Base-by-base conservation (phyloP, 2,329 filamentous ascomycete species). In the Colletotrichum sp. region DNA sequence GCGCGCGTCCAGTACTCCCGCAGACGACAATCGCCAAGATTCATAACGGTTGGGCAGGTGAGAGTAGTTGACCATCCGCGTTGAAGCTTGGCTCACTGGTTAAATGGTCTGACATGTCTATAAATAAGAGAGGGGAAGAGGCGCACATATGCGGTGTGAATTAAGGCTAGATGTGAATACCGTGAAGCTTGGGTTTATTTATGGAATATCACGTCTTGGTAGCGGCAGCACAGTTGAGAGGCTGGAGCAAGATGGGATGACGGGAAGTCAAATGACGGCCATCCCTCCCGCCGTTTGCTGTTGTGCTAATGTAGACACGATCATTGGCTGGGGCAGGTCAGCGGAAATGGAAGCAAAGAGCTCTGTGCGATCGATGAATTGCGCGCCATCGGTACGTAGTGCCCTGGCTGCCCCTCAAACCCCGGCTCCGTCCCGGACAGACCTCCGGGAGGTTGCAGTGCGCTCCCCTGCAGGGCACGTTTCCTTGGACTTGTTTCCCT, bases 361-460 rank as follows among this genome's bases (percentile, higher is more conserved):
- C 36, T 26, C 70, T 62, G 66, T 64, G 28, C 71, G 49, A 60
- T 34, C 59, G 57, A 44, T 13, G 26, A 59, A 26, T 24, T 36
- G 34, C 13, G 16, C 32, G 10, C 10, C 59, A 63, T 30, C 30
- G 30, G 26, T 34, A 60, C 32, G 26, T 62, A 52, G 44, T 21
- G 44, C 39, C 16, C 49, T 44, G 18, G n/a, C 16, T 68, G 63
- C 44, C 60, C 59, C 55, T 52, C 67, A 67, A 55, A n/a, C 55
- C 24, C 39, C 39, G 67, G 71, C 67, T 65, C 72, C 67, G 44
- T 65, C 59, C 72, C 72, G 72, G 68, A 71, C n/a, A 71, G 34
- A 65, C 34, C 67, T 75, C 60, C 72, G 72, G 60, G 66, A 18
- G 32, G 30, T 59, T 72, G 69, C 73, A 72, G 63, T 59, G 30